Conservation (phyloP, 208 protist species). For the Leptomonas pyrrhocoris region DNA sequence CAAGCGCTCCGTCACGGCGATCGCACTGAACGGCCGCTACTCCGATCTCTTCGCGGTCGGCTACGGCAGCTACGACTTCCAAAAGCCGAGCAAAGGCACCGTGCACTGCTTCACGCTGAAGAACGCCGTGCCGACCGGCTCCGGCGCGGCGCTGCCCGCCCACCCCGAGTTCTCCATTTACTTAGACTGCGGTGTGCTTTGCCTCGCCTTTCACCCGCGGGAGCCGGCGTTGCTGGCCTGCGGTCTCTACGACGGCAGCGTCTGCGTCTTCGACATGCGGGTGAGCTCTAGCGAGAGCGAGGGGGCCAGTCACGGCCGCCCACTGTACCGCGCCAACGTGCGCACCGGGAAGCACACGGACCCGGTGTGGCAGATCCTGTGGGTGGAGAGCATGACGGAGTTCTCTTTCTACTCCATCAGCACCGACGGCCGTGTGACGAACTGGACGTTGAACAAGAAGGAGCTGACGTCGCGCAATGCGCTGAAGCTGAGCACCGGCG, state of each 20-base stretch:
- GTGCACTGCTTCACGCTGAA: conserved; percentile 98
- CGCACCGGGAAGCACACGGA: conserved; percentile 97
- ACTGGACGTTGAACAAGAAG: conserved; percentile 96
- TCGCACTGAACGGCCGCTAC: conserved; percentile 95
- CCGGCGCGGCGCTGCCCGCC: conserved; percentile 57
- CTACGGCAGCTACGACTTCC: conserved; percentile 98
- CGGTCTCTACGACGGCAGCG: conserved; percentile 96
- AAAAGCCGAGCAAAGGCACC: conserved; percentile 92
- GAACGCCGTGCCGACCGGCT: conserved; percentile 89
- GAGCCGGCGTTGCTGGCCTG: conserved; percentile 92
- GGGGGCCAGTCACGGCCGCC: conserved; percentile 63
- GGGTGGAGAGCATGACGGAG: conserved; percentile 57
- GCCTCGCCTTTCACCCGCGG: conserved; percentile 94
- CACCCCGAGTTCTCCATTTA: conserved; percentile 94
- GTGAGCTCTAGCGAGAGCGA: conserved; percentile 40
- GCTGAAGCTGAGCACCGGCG: conserved; percentile 83
- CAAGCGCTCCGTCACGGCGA: conserved; percentile 92
- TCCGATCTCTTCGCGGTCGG: conserved; percentile 97
- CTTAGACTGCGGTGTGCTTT: conserved; percentile 95
- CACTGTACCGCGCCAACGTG: conserved; percentile 91
- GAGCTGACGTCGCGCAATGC: conserved; percentile 95
- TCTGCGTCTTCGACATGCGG: conserved; percentile 95
- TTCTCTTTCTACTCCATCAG: conserved; percentile 96
- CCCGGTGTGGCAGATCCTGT: conserved; percentile 96
- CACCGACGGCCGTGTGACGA: conserved; percentile 95